These are phyloP conservation scores for Funneliformis caledonium DNA, from an alignment of 371 early-diverging fungal genomes.

Conservation along the genomic window DNA sequence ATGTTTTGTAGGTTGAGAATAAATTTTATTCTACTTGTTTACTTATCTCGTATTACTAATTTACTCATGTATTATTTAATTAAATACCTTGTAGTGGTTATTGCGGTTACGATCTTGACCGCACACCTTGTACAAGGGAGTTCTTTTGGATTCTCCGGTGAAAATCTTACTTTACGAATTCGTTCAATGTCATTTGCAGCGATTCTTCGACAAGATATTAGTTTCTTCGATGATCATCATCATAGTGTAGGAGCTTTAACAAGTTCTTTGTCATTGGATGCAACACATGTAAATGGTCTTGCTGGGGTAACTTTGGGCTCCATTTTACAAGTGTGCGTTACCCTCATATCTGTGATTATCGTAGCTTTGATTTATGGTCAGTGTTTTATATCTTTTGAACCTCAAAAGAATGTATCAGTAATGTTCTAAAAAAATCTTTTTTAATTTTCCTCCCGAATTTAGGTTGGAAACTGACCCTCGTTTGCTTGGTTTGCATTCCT, in stretches of 20 bases:
- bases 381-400: background rate
- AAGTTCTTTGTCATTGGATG: constrained; percentile 84
- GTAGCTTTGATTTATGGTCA: constrained; percentile 59
- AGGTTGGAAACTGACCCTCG: constrained; percentile 73
- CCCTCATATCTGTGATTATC: constrained; percentile 41
- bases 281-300: constrained; percentile 64
- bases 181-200: constrained; percentile 63
- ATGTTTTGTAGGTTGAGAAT: constrained; percentile 63
- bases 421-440: background rate
- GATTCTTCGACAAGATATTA: constrained; percentile 80
- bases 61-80: constrained; percentile 45
- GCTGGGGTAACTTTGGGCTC: constrained; percentile 44
- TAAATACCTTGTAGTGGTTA: constrained; percentile 48
- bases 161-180: constrained; percentile 65
- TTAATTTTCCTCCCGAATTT: background rate
- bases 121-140: constrained; percentile 50
- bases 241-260: constrained; percentile 84
- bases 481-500: constrained; percentile 63
- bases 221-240: constrained; percentile 82
- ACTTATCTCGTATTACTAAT: background rate
- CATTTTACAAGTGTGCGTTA: constrained; percentile 39
- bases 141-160: constrained; percentile 58
- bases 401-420: background rate
- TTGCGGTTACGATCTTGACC: constrained; percentile 60
- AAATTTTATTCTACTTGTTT: constrained; percentile 42